Percentiles rank a stretch among this genome's conserved stretches.
These are phyloP conservation scores for Bipolaris cookei DNA, from an alignment of 2,329 filamentous ascomycete species.

Conservation along the genomic window DNA sequence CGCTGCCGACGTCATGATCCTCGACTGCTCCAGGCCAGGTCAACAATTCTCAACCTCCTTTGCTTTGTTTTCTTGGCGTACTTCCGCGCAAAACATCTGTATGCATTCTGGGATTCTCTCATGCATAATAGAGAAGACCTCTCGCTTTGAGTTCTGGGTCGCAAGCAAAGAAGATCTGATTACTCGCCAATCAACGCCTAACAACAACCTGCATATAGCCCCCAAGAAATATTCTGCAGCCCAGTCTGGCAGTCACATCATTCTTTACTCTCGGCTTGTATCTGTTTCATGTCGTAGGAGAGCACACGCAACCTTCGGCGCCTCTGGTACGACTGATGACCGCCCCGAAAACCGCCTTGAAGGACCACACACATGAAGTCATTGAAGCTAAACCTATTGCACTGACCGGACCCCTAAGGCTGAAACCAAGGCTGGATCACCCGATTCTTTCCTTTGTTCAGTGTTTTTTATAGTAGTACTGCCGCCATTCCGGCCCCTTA, in stretches of 20 bases:
- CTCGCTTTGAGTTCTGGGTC: too few relatives aligned
- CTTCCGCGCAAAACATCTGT: neutral
- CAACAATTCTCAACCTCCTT: constrained; percentile 5
- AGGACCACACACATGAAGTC: neutral
- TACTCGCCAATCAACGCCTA: neutral
- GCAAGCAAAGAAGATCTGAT: too few relatives aligned
- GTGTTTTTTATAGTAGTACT: neutral
- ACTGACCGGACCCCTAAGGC: constrained; percentile 12
- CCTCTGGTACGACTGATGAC: constrained; percentile 5
- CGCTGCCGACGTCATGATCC: constrained; percentile 7
- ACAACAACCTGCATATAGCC: neutral
- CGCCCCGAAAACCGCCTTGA: neutral
- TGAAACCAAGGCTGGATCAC: neutral
- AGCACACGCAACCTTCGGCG: neutral
- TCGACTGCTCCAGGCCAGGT: neutral
- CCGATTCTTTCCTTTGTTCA: neutral
- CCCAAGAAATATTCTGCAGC: constrained; percentile 3
- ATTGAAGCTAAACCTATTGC: constrained; percentile 10
- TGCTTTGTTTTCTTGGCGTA: neutral
- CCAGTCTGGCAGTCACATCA: neutral
- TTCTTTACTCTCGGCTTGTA: neutral
- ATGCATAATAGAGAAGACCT: too few relatives aligned
- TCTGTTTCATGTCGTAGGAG: neutral
- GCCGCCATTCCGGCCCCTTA: neutral
- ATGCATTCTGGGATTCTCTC: neutral